These are phyloP conservation scores for Alternaria triticina DNA, from an alignment of 2,329 filamentous ascomycete genomes.

Conservation along the genomic window DNA sequence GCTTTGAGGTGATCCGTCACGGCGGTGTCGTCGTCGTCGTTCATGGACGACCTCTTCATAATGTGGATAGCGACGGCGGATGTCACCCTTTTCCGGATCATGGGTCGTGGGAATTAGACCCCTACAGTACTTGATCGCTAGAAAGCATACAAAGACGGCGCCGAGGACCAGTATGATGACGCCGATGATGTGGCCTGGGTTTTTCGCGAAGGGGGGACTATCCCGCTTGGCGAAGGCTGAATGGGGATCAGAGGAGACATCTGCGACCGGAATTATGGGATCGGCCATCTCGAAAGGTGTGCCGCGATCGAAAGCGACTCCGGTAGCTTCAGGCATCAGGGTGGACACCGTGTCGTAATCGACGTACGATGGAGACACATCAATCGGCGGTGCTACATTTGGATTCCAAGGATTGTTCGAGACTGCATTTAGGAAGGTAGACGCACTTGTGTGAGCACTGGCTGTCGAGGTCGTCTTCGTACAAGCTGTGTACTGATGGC, in stretches of 20 bases:
- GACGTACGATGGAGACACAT: background rate
- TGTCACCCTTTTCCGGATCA: background rate
- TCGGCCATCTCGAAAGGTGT: background rate
- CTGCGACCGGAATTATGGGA: background rate
- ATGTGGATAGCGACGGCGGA: background rate
- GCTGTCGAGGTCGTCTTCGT: background rate
- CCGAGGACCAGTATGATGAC: background rate
- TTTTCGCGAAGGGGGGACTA: background rate
- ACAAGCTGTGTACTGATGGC: background rate
- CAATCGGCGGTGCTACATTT: background rate
- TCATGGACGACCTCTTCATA: background rate
- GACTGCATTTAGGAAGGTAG: background rate
- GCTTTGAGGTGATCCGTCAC: background rate
- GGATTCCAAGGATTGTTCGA: background rate
- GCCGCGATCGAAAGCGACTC: background rate
- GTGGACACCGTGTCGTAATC: background rate
- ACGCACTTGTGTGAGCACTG: background rate
- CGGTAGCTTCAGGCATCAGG: background rate
- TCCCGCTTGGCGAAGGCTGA: background rate
- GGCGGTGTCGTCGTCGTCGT: background rate
- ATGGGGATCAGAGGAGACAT: background rate
- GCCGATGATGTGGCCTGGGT: background rate
- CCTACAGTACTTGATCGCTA: background rate
- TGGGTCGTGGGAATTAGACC: background rate
- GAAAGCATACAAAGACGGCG: background rate